Percentiles rank a stretch among this genome's conserved stretches.
Conservation (phyloP, 2,329 filamentous ascomycete genomes). For the Raffaelea albimanens region DNA sequence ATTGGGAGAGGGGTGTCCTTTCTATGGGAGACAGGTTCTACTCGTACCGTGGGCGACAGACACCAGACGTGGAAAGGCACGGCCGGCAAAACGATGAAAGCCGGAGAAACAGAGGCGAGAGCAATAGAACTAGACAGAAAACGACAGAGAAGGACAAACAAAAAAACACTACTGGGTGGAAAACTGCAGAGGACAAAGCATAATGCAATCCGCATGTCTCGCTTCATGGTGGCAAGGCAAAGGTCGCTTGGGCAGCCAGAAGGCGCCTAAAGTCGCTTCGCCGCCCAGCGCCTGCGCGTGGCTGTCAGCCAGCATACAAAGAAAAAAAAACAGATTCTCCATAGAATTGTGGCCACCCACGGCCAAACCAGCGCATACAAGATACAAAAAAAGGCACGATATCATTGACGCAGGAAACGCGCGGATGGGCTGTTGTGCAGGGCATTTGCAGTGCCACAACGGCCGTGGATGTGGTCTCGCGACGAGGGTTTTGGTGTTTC, state of each 20-base stretch:
- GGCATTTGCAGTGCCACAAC: too few species aligned
- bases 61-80: not conserved
- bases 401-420: not conserved
- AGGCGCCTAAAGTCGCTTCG: not conserved
- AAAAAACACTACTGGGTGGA: not conserved
- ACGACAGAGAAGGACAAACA: not conserved
- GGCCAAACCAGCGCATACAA: too few species aligned
- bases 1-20: too few species aligned
- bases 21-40: too few species aligned
- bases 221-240: not conserved
- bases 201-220: too few species aligned
- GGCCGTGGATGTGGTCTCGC: too few species aligned
- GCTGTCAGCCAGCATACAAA: not conserved
- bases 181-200: too few species aligned
- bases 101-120: not conserved
- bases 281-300: not conserved
- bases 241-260: not conserved
- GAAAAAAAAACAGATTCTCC: too few species aligned
- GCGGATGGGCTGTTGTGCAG: too few species aligned
- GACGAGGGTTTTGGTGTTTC: not conserved
- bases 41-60: too few species aligned
- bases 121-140: not conserved
- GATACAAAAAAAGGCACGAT: not conserved
- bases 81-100: not conserved
- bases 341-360: too few species aligned